These are phyloP conservation scores for Colletotrichum sidae DNA, from an alignment of 2,329 filamentous ascomycete species.

Conservation along the genomic window DNA sequence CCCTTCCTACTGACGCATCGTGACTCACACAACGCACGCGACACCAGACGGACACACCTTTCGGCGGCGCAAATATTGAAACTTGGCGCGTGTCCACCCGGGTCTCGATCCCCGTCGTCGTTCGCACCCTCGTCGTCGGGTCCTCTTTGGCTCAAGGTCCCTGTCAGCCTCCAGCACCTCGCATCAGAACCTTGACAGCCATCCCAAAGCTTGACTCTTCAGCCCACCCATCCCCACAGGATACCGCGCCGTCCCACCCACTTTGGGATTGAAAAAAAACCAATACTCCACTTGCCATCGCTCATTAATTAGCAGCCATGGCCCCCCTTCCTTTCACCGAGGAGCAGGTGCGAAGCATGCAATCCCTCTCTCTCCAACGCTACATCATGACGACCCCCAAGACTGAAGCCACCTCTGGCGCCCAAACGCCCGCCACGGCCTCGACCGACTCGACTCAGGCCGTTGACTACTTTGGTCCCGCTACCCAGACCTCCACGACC, in stretches of 20 bases:
- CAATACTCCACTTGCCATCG: conserved; percentile 20
- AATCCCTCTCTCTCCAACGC: conserved; percentile 39
- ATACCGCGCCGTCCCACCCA: conserved; percentile 27
- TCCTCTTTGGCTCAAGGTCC: conserved; percentile 15
- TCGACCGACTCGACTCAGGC: conserved; percentile 29
- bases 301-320: conserved; percentile 27
- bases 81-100: neutral
- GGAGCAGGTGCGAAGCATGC: conserved; percentile 40
- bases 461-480: conserved; percentile 25
- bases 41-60: conserved; percentile 11
- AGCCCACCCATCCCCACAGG: conserved; percentile 25
- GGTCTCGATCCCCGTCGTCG: conserved; percentile 8
- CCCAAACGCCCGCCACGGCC: conserved; percentile 24
- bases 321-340: conserved; percentile 26
- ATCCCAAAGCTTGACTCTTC: conserved; percentile 17
- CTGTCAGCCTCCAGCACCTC: conserved; percentile 1
- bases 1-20: conserved; percentile 6
- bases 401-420: conserved; percentile 2
- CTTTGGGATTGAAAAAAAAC: conserved; percentile 27
- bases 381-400: conserved; percentile 27
- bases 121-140: neutral
- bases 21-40: conserved; percentile 15
- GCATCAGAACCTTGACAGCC: conserved; percentile 12
- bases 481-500: conserved; percentile 18
- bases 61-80: conserved; percentile 10